Base-by-base conservation (phyloP, 2,329 filamentous ascomycete species). In the Domatiomyces catenatus region DNA sequence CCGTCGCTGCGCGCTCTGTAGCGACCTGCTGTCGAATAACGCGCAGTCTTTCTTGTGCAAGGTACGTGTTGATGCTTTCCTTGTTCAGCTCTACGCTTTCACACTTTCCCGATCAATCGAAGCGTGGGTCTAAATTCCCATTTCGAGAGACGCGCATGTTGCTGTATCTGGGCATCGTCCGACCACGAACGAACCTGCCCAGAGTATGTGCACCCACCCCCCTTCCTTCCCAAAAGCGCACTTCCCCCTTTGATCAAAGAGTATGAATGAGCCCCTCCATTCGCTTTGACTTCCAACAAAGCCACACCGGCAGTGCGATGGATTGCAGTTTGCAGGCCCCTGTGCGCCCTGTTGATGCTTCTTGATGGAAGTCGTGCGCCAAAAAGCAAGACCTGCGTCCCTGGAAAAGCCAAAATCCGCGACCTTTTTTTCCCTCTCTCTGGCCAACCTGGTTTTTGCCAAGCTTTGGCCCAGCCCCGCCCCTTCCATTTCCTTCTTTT, bases 401-500 rank as follows among this genome's bases (percentile, higher is more conserved):
- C 22, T 24, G 22, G 3, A 3, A 24, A 24, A 24, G 22, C 22
- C 22, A 24, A 24, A 24, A 24, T 24, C 22, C 22, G 22, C 22
- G 22, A 24, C 22, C 6, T 24, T 24, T 24, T 24, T 24, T 6
- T 6, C 22, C 6, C 12, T 5, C 10, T 15, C 15, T n/a, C 19
- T 20, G 22, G 43, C 43, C 43, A n/a, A 43, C 15, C n/a, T 43
- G 42, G 42, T 3, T 5, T n/a, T 8, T 19, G 42, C 42, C 42
- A n/a, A 43, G 18, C n/a, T n/a, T 42, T 17, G 26, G 19, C 39
- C 44, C 44, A 17, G 20, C 15, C 49, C 44, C 50, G 46, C 46
- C 39, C 42, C 47, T 48, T 46, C 44, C 44, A 47, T 50, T 54
- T 45, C 39, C 50, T 44, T 47, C 48, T 52, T 44, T 44, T 24